phyloP scores from a whole-genome alignment of 352 stramenopile genomes.

The Blastocystis sp. region DNA sequence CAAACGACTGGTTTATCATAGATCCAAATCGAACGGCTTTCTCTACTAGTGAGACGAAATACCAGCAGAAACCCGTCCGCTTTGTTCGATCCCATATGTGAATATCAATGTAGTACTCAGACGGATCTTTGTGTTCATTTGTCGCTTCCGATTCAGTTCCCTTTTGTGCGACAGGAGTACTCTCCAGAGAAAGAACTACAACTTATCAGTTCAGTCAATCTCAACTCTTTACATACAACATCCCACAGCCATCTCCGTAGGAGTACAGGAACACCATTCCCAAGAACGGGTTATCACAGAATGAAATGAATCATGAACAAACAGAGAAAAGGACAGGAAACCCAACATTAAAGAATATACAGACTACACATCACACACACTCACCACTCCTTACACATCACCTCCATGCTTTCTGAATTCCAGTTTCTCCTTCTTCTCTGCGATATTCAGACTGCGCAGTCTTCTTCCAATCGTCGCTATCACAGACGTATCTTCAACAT shows the following conservation, averaged over 20 bases:
- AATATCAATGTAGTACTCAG: conserved; percentile 18
- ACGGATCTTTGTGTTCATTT: not conserved
- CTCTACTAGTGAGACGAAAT: not conserved
- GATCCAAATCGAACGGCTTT: not conserved
- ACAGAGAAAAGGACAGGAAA: not conserved
- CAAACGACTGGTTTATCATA: conserved; percentile 8
- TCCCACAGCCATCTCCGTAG: conserved; percentile 46
- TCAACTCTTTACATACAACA: conserved; percentile 30
- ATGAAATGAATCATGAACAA: too few relatives aligned
- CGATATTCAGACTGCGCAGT: not conserved
- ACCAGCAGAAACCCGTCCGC: not conserved
- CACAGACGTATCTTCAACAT: not conserved
- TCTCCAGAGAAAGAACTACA: conserved; percentile 1
- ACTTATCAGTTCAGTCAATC: not conserved
- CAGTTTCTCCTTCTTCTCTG: conserved; percentile 12
- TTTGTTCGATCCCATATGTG: conserved; percentile 13
- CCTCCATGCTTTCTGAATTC: conserved; percentile 13
- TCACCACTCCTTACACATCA: not conserved
- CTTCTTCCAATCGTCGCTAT: not conserved
- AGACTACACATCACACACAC: not conserved
- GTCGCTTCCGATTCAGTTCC: not conserved
- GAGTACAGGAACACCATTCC: conserved; percentile 5
- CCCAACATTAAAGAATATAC: not conserved
- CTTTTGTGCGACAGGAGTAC: not conserved
- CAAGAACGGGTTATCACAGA: too few relatives aligned